phyloP scores from a whole-genome alignment of 2,329 filamentous ascomycete species.

The Orbilia javanica region DNA sequence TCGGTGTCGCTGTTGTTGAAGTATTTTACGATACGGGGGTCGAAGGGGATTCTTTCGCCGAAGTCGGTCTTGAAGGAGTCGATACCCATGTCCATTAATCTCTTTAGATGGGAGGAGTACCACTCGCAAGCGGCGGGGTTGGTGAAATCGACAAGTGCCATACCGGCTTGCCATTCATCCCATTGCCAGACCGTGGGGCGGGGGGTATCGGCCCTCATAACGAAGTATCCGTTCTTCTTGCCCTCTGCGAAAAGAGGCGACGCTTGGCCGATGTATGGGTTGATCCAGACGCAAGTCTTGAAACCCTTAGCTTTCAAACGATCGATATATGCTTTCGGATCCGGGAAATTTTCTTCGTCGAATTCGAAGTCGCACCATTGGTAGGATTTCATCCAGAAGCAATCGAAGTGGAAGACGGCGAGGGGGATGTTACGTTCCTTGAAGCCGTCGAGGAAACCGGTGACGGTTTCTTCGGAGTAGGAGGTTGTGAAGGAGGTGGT shows the following conservation, averaged over 20 bases:
- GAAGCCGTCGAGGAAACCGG: slow-evolving; percentile 77
- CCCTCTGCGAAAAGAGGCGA: slow-evolving; percentile 76
- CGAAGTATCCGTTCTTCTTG: slow-evolving; percentile 75
- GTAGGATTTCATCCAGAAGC: slow-evolving; percentile 82
- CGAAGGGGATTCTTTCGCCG: slow-evolving; percentile 77
- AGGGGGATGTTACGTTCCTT: slow-evolving; percentile 74
- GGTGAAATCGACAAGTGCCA: slow-evolving; percentile 80
- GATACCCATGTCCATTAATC: slow-evolving; percentile 76
- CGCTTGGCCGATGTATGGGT: slow-evolving; percentile 79
- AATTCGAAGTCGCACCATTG: slow-evolving; percentile 82
- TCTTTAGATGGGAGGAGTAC: slow-evolving; percentile 74
- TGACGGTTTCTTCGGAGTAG: slow-evolving; percentile 78
- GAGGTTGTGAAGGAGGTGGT: slow-evolving; percentile 81
- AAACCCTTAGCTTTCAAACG: slow-evolving; percentile 75
- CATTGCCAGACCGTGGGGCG: slow-evolving; percentile 77
- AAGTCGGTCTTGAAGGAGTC: slow-evolving; percentile 83
- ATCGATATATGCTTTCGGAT: slow-evolving; percentile 74
- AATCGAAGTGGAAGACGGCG: slow-evolving; percentile 81
- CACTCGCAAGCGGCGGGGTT: slow-evolving; percentile 77
- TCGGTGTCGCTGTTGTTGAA: slow-evolving; percentile 73
- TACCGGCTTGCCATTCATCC: slow-evolving; percentile 82
- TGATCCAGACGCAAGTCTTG: slow-evolving; percentile 81
- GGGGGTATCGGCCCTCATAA: slow-evolving; percentile 74
- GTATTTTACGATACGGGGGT: slow-evolving; percentile 72
- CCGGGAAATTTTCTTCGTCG: slow-evolving; percentile 76